Percentiles rank a stretch among this genome's conserved stretches.
phyloP scores from a whole-genome alignment of 202 grass and related monocot species.

The Saccharum hybrid region DNA sequence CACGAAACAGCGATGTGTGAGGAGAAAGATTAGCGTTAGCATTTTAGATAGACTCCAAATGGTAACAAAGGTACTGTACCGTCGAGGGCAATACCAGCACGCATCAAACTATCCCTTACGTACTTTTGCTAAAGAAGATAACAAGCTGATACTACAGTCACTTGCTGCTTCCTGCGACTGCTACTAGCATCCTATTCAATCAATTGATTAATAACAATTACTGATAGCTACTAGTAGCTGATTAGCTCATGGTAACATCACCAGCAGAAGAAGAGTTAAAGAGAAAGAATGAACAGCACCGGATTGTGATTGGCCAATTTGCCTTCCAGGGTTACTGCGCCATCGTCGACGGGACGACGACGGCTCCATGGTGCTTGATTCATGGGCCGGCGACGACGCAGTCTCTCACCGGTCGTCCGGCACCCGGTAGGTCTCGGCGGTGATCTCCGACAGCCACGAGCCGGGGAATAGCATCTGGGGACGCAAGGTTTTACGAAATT shows the following conservation, averaged over 20 bases:
- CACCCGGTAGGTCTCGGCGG: conserved; percentile 75
- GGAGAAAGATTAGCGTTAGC: not conserved
- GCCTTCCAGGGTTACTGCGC: conserved; percentile 1
- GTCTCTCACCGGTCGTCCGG: conserved; percentile 54
- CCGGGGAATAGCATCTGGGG: conserved; percentile 71
- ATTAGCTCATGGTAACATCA: conserved; percentile 11
- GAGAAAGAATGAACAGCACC: conserved; percentile 15
- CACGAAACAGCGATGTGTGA: not conserved
- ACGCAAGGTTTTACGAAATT: conserved; percentile 36
- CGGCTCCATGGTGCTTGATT: not conserved
- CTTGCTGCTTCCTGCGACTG: conserved; percentile 20
- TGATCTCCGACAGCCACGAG: conserved; percentile 82
- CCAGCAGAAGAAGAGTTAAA: not conserved
- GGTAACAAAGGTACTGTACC: conserved; percentile 32
- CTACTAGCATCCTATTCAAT: conserved; percentile 35
- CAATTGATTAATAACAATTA: conserved; percentile 18
- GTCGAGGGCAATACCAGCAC: conserved; percentile 2
- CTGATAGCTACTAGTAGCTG: not conserved
- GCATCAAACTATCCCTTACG: conserved; percentile 18
- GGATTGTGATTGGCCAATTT: conserved; percentile 13
- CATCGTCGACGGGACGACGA: not conserved
- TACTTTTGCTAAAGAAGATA: conserved; percentile 2
- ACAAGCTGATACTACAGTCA: conserved; percentile 29
- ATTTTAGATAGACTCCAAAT: not conserved
- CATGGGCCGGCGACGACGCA: not conserved